phyloP scores from a whole-genome alignment of 129 eudicot genomes.

The Lonicera japonica region DNA sequence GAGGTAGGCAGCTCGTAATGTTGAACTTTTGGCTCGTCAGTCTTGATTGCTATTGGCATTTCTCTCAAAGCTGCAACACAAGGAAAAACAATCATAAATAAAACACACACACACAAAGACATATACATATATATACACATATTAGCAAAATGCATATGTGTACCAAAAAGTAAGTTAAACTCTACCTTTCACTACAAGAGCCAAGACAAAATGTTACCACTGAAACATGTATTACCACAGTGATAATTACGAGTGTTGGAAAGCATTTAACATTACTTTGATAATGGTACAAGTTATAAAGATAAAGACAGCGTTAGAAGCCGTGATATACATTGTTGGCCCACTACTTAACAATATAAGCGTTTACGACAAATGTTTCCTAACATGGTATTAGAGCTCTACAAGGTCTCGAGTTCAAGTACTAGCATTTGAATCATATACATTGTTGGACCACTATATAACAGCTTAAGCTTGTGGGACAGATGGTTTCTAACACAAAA shows the following conservation, averaged over 20 bases:
- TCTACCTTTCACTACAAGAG: background rate
- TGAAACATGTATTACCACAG: background rate
- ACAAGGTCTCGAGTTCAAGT: too few species aligned
- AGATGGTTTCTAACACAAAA: too few species aligned
- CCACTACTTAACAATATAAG: too few species aligned
- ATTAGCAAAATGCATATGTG: background rate
- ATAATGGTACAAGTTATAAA: background rate
- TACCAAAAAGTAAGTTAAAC: too few species aligned
- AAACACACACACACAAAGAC: background rate
- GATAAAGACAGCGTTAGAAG: too few species aligned
- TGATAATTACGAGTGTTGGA: background rate
- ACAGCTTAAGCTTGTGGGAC: too few species aligned
- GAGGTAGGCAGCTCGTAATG: conserved; percentile 95
- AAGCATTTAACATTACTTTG: background rate
- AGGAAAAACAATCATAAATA: background rate
- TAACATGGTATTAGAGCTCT: too few species aligned
- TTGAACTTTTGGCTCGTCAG: conserved; percentile 73
- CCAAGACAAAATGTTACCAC: too few species aligned
- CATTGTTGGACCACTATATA: too few species aligned
- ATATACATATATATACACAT: background rate
- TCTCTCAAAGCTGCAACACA: conserved; percentile 67
- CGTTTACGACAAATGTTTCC: too few species aligned
- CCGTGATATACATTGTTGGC: too few species aligned
- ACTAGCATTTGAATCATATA: too few species aligned
- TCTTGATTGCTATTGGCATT: conserved; percentile 87